Conservation (phyloP, 139 green algal species). For the Picochlorum sp. region DNA sequence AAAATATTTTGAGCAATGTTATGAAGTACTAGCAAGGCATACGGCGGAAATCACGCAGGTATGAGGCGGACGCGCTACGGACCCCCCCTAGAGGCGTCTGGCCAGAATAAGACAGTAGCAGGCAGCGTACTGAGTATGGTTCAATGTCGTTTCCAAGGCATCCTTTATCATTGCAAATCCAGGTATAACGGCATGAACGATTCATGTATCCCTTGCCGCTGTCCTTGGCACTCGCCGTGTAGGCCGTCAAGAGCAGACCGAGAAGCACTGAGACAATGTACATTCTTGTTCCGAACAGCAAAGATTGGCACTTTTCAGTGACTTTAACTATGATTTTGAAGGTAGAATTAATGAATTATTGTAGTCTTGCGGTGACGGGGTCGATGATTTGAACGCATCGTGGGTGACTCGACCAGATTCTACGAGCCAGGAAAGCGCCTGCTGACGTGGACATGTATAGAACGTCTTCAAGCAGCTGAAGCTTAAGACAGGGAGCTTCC, state of each 20-base stretch:
- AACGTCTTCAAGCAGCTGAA: no score
- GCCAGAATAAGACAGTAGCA: not conserved
- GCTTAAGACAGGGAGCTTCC: no score
- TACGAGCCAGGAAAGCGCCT: no score
- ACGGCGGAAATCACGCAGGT: not conserved
- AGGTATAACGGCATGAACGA: not conserved
- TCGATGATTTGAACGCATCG: no score
- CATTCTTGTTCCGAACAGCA: no score
- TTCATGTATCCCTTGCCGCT: not conserved
- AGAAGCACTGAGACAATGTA: not conserved
- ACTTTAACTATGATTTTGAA: no score
- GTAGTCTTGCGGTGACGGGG: no score
- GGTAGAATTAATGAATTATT: no score
- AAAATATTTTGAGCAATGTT: not conserved
- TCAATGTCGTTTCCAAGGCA: slow-evolving; percentile 4
- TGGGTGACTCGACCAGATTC: no score
- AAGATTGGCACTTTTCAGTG: no score
- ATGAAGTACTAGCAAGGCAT: not conserved
- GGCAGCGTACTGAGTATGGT: slow-evolving; percentile 1
- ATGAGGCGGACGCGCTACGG: not conserved
- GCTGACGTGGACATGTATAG: no score
- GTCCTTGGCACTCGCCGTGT: not conserved
- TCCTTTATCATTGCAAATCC: not conserved
- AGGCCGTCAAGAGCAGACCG: not conserved
- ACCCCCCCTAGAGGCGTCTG: not conserved